Evolutionary conservation across 2,329 filamentous ascomycete genomes (phyloP), one percentile per base, ranked within the genome.

Genomic region (Ampelomyces quisqualis): DNA sequence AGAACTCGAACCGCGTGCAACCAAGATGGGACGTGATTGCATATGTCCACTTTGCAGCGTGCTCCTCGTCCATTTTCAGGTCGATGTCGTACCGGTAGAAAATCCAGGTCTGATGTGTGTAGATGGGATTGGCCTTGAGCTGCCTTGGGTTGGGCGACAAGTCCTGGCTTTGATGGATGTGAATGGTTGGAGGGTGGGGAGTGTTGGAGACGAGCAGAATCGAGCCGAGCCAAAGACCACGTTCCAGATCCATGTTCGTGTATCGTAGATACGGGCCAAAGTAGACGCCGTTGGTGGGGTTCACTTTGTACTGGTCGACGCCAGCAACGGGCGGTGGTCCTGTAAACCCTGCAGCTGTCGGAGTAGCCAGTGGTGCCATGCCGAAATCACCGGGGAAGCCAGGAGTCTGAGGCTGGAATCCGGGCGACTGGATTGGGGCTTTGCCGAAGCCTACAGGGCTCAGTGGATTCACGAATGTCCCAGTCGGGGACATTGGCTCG

Each of bases 1-100:
- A 78, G 67, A 98, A 98, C 62, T 98, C 93, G 68, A 97, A 98
- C 18, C 93, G 81, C n/a, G 93, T 97, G 71, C 93, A 98, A 22
- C 93, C 93, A 14, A 97, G 76, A 61, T 97, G 90, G 1, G 93
- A 97, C 0, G 93, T 98, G 36, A 98, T 90, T 2, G 93, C 93
- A 63, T 98, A 98, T 0, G 93, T 98, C 93, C 93, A 98, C 62
- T 93, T 86, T 0, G 89, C 86, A 20, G 81, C 79, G 18, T 77
- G 78, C 11, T 75, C 65, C 11, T 97, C 90, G 22, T 86, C 84
- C 93, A 98, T 98, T 46, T 81, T 82, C 32, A 98, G 70, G 47
- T 95, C 88, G 40, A 97, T 70, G 49, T 95, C 90, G 62, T 98
- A 98, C 62, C 90, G 88, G 71, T 94, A 95, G 66, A 98, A 98